Evolutionary conservation across 1,284 basidiomycete species (phyloP).

Genomic region (Ceraceosorus guamensis): DNA sequence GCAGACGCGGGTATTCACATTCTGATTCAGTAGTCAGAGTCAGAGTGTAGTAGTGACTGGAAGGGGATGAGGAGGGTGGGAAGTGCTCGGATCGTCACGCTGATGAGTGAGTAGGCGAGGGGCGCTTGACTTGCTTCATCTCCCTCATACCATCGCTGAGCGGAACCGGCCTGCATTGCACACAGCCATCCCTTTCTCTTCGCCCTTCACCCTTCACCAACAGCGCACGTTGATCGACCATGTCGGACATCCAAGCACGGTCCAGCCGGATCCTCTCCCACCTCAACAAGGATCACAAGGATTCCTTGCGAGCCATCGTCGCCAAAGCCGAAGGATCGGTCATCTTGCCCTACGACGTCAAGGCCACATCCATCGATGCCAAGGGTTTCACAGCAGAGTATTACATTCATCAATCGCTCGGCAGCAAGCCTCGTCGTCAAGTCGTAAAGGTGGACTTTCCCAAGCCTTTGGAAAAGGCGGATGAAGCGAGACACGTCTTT

Average conservation of each 20-base stretch:
- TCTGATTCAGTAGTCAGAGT: no score
- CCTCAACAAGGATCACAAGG: not conserved
- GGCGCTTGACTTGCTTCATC: no score
- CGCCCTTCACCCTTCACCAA: not conserved
- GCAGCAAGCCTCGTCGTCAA: not conserved
- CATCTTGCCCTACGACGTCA: not conserved
- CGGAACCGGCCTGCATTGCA: not conserved
- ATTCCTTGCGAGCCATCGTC: conserved; percentile 9
- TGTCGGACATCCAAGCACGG: not conserved
- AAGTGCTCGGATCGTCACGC: no score
- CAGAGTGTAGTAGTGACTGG: no score
- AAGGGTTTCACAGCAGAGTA: conserved; percentile 10
- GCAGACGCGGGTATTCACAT: no score
- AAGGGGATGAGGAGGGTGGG: no score
- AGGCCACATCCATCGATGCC: conserved; percentile 1
- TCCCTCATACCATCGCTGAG: no score
- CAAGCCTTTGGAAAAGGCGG: not conserved
- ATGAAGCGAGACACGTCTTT: conserved; percentile 4
- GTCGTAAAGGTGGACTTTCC: conserved; percentile 1
- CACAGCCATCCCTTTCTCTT: conserved; percentile 1
- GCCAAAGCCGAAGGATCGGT: not conserved
- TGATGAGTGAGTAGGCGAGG: no score
- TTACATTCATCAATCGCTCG: not conserved
- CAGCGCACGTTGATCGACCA: not conserved
- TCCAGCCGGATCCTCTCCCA: not conserved